Evolutionary conservation across 306 rosid species (phyloP).

Genomic region (Rosa chinensis): DNA sequence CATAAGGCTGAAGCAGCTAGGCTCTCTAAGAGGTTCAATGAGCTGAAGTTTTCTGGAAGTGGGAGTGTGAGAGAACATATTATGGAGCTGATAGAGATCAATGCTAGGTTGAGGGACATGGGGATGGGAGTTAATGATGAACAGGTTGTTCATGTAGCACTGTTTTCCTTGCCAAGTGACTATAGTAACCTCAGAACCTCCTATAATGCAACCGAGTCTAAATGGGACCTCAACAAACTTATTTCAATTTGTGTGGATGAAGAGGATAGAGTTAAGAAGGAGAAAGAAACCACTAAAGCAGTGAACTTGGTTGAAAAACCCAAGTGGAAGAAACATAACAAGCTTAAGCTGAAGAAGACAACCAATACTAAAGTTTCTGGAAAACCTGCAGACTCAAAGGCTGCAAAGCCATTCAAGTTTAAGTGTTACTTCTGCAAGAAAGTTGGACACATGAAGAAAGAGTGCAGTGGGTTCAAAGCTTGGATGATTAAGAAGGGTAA

Average conservation of each 20-base stretch:
- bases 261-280: not conserved
- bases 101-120: too few relatives aligned
- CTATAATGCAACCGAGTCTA: not conserved
- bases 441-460: not conserved
- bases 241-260: not conserved
- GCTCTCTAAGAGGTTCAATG: too few relatives aligned
- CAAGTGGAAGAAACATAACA: not conserved
- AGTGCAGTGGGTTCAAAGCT: not conserved
- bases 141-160: too few relatives aligned
- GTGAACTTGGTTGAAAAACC: not conserved
- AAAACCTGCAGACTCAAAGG: too few relatives aligned
- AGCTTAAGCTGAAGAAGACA: not conserved
- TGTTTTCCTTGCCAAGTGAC: too few relatives aligned
- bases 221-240: not conserved
- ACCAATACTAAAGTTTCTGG: not conserved
- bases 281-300: not conserved
- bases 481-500: not conserved
- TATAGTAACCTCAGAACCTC: too few relatives aligned
- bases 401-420: too few relatives aligned
- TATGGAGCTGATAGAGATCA: too few relatives aligned
- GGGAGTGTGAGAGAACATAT: too few relatives aligned
- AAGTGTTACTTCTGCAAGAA: not conserved
- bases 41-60: too few relatives aligned
- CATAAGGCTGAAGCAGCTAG: too few relatives aligned
- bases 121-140: too few relatives aligned